phyloP scores from a whole-genome alignment of 2,329 filamentous ascomycete genomes.

The Monosporascus sp. region DNA sequence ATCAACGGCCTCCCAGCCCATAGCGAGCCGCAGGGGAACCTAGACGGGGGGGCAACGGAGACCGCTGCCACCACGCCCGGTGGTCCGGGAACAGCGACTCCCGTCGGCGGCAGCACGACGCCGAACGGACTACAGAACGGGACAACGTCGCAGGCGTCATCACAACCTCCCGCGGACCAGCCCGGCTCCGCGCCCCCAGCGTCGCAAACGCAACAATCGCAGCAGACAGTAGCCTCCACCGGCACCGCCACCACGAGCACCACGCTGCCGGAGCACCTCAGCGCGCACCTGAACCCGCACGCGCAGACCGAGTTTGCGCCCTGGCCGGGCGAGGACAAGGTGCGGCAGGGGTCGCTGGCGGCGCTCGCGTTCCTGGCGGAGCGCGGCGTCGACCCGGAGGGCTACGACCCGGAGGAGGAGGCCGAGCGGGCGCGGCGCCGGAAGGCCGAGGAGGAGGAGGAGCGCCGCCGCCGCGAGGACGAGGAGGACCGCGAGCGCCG shows the following conservation, averaged over 20 bases:
- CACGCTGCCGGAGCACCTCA: constrained; percentile 44
- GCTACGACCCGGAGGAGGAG: constrained; percentile 53
- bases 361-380: constrained; percentile 58
- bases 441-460: constrained; percentile 47
- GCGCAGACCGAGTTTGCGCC: constrained; percentile 63
- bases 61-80: constrained; percentile 4
- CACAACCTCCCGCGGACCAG: constrained; percentile 1
- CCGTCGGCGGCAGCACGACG: constrained; percentile 9
- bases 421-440: constrained; percentile 44
- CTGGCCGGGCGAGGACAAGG: constrained; percentile 69
- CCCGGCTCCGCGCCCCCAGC: background rate
- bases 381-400: constrained; percentile 56
- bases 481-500: constrained; percentile 42
- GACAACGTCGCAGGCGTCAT: background rate
- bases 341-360: constrained; percentile 64
- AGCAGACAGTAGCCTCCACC: constrained; percentile 5
- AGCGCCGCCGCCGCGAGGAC: constrained; percentile 32
- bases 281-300: constrained; percentile 49
- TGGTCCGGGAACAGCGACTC: background rate
- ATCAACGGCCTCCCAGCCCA: constrained; percentile 35
- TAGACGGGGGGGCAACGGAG: constrained; percentile 17
- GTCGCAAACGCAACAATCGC: constrained; percentile 11
- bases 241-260: constrained; percentile 22
- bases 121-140: constrained; percentile 16
- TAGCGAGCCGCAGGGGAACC: constrained; percentile 19